Base-by-base conservation (phyloP, 352 stramenopile species). In the Phytophthora pini region DNA sequence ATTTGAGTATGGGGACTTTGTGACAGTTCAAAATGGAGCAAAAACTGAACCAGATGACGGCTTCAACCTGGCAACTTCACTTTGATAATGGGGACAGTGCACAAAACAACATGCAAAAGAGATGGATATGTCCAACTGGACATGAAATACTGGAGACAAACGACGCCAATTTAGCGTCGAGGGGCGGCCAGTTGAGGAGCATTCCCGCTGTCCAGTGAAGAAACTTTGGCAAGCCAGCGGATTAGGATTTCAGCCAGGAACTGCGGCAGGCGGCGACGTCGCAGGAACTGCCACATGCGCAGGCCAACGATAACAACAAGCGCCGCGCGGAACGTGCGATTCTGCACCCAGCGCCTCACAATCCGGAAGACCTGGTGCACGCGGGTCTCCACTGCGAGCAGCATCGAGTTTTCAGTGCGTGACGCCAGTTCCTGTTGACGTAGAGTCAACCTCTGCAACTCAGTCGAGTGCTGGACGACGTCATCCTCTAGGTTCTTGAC, bases 401-500 rank as follows among this genome's bases (percentile, higher is more conserved):
- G 46, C 17, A 87, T 27, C 8, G 84, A 93, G 15, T 72, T 62
- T 15, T 90, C 71, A 11, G 76, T 50, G 0, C 70, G 48, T 13
- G 43, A 22, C 29, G 71, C 58, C 26, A 89, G 44, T 45, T 88
- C 68, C 27, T 87, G 65, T 48, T 86, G 74, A 8, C 71, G 61
- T 26, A 68, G 26, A 4, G 65, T 49, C 3, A 86, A 38, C 17
- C 67, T 72, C 68, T 91, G 82, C 24, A 90, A 59, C 40, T 93
- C 79, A 12, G 75, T 87, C 70, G 88, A 82, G 59, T 90, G 80
- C 50, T 80, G 72, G 17, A 73, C 64, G 13, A 90, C 76, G 26
- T 90, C 78, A 34, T 85, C 80, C 56, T 92, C 80, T 12, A 89
- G 59, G 27, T 72, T 89, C 54, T 83, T 74, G 34, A 88, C 76